Percentiles rank a stretch among this genome's conserved stretches.
Evolutionary conservation across 2,329 filamentous ascomycete genomes (phyloP).

Genomic region (Talaromyces piceae): DNA sequence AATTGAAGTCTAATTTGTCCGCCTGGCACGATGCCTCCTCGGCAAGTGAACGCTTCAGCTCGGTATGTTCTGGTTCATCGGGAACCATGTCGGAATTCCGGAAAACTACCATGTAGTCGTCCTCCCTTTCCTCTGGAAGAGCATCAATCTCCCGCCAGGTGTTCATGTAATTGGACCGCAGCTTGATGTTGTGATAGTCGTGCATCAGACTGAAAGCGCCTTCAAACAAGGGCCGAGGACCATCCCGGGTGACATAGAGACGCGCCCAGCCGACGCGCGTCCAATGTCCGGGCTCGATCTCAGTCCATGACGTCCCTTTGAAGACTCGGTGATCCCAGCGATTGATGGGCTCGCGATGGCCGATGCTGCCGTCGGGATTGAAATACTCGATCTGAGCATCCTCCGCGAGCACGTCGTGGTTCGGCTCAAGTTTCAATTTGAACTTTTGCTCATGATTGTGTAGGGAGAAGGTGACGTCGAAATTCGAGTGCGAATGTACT

Average conservation of each 20-base stretch:
- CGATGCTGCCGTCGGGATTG: constrained; percentile 61
- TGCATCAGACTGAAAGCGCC: constrained; percentile 76
- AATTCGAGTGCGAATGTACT: constrained; percentile 71
- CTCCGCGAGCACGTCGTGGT: constrained; percentile 77
- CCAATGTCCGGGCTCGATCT: constrained; percentile 60
- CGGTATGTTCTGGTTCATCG: constrained; percentile 36
- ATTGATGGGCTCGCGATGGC: constrained; percentile 59
- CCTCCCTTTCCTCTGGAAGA: constrained; percentile 45
- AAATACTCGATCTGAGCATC: constrained; percentile 68
- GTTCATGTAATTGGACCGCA: constrained; percentile 63
- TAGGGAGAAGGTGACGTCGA: constrained; percentile 76
- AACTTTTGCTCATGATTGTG: constrained; percentile 61
- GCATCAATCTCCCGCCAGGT: constrained; percentile 69
- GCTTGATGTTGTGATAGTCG: constrained; percentile 81
- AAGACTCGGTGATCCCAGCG: constrained; percentile 73
- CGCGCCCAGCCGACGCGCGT: constrained; percentile 79
- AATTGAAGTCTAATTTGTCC: constrained; percentile 74
- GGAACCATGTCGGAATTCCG: constrained; percentile 74
- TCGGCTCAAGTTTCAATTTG: constrained; percentile 76
- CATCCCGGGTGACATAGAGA: constrained; percentile 70
- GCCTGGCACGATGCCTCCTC: constrained; percentile 54
- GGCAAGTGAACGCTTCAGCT: constrained; percentile 55
- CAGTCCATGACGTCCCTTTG: constrained; percentile 69
- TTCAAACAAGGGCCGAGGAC: constrained; percentile 72
- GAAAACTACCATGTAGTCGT: constrained; percentile 84